Evolutionary conservation across 2,329 filamentous ascomycete species (phyloP).

Genomic region (Curvularia lunata): DNA sequence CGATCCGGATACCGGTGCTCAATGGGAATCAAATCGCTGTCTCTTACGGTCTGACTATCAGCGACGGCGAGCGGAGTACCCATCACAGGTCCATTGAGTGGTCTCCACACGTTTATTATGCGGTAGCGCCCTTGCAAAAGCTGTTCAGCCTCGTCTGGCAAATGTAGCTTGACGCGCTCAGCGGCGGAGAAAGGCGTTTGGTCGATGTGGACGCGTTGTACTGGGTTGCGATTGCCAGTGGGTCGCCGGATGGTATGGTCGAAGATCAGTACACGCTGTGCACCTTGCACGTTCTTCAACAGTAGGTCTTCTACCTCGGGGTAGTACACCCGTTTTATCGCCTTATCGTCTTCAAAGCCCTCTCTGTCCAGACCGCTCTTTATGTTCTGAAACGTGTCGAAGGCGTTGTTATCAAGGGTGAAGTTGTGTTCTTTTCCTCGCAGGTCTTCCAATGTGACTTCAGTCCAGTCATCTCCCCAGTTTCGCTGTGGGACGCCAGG

Average conservation of each 20-base stretch:
- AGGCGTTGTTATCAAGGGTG: slow-evolving; percentile 75
- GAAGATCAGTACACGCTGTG: slow-evolving; percentile 73
- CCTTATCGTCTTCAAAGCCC: slow-evolving; percentile 70
- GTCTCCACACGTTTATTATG: slow-evolving; percentile 88
- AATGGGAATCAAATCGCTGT: slow-evolving; percentile 72
- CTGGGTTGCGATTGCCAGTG: slow-evolving; percentile 68
- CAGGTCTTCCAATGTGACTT: slow-evolving; percentile 72
- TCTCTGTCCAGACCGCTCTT: slow-evolving; percentile 61
- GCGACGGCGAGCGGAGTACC: slow-evolving; percentile 65
- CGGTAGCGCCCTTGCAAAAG: slow-evolving; percentile 74
- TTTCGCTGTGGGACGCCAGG: slow-evolving; percentile 71
- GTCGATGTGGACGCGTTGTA: slow-evolving; percentile 79
- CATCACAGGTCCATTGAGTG: slow-evolving; percentile 63
- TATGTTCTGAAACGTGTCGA: slow-evolving; percentile 67
- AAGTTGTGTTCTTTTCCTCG: slow-evolving; percentile 72
- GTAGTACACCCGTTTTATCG: slow-evolving; percentile 78
- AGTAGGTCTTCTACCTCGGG: slow-evolving; percentile 80
- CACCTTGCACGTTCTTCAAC: slow-evolving; percentile 69
- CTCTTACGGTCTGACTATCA: slow-evolving; percentile 60
- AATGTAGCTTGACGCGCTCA: slow-evolving; percentile 71
- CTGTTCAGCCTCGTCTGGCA: slow-evolving; percentile 69
- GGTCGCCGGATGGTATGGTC: slow-evolving; percentile 87
- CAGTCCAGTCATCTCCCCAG: slow-evolving; percentile 58
- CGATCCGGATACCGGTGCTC: slow-evolving; percentile 76
- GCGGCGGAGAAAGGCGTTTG: slow-evolving; percentile 73